A percentile compares a stretch with the other conserved stretches of the same genome.
phyloP scores from a whole-genome alignment of 1,139 yeast species.

The Pichia kudriavzevii region DNA sequence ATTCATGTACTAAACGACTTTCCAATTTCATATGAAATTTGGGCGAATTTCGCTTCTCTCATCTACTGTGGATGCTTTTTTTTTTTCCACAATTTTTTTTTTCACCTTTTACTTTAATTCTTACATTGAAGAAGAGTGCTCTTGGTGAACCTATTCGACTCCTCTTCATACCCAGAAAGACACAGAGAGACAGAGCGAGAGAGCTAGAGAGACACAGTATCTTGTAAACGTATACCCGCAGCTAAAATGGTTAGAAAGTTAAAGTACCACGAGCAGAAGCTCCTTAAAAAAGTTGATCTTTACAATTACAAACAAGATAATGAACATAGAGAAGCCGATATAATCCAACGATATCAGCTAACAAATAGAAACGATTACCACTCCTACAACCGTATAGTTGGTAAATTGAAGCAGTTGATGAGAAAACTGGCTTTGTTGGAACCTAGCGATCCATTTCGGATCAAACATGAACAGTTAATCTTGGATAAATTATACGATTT shows the following conservation, averaged over 20 bases:
- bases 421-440: conserved; percentile 76
- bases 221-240: too few relatives aligned
- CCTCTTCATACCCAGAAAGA: neutral
- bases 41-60: too few relatives aligned
- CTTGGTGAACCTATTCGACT: too few relatives aligned
- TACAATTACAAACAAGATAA: conserved; percentile 97
- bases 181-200: neutral
- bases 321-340: conserved; percentile 90
- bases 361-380: conserved; percentile 95
- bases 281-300: conserved; percentile 91
- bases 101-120: too few relatives aligned
- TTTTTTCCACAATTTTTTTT: too few relatives aligned
- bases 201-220: neutral
- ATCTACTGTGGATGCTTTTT: too few relatives aligned
- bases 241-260: conserved; percentile 79
- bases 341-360: conserved; percentile 88
- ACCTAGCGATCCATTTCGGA: conserved; percentile 78
- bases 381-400: conserved; percentile 87
- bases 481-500: conserved; percentile 80
- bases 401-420: conserved; percentile 81
- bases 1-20: too few relatives aligned
- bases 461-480: conserved; percentile 78
- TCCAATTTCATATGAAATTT: too few relatives aligned
- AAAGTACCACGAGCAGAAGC: conserved; percentile 91
- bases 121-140: too few relatives aligned